These are phyloP conservation scores for Colletotrichum chrysophilum DNA, from an alignment of 2,329 filamentous ascomycete species.

Conservation along the genomic window DNA sequence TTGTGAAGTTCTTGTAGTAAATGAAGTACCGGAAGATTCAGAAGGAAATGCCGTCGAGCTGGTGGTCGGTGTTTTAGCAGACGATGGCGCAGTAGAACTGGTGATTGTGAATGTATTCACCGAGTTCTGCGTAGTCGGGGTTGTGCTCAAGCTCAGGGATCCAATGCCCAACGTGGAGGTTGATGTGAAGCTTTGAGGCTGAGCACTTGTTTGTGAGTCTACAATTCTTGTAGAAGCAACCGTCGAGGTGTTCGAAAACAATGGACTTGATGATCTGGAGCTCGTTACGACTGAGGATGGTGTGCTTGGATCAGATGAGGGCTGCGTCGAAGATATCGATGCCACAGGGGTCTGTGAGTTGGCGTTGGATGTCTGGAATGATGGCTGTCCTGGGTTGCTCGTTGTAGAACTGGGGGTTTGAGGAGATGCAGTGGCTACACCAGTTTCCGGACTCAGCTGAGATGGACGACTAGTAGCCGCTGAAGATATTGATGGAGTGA, in stretches of 20 bases:
- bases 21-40: neutral
- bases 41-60: too few relatives aligned
- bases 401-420: too few relatives aligned
- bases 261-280: neutral
- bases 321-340: neutral
- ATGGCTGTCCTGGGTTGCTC: neutral
- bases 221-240: neutral
- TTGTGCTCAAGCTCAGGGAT: neutral
- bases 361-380: neutral
- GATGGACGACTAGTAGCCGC: neutral
- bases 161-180: neutral
- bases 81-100: neutral
- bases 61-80: neutral
- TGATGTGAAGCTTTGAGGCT: neutral
- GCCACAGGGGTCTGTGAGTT: neutral
- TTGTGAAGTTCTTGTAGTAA: neutral
- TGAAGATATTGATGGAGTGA: neutral
- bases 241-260: neutral
- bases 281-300: neutral
- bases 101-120: neutral
- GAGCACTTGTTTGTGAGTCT: neutral
- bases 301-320: neutral
- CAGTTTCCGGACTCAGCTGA: neutral
- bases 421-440: neutral
- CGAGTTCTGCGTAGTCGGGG: neutral